Base-by-base conservation (phyloP, 2,329 filamentous ascomycete species). In the Alternaria infectoria region DNA sequence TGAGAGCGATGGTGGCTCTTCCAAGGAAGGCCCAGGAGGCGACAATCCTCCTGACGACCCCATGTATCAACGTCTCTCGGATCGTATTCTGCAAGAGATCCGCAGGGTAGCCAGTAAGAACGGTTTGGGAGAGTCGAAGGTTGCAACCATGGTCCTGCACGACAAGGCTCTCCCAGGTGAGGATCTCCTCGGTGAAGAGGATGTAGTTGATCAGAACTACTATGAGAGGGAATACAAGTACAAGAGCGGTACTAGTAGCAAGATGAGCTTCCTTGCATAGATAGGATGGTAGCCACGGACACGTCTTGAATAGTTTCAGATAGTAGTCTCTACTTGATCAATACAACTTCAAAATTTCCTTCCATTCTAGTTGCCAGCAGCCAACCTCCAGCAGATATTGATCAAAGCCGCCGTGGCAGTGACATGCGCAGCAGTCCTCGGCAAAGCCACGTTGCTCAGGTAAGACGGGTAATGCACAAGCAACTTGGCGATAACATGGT, bases 381-480 rank as follows among this genome's bases (percentile, higher is more conserved):
- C 70, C 47, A 72, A 11, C 45, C 64, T 71, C 70, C 70, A 72
- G 45, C 70, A 71, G 21, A 72, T 66, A 40, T 72, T 71, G 19
- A 72, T 50, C 44, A 72, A 52, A 6, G 70, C 70, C n/a, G 67
- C 68, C 15, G 70, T 72, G 7, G 70, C 70, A 57, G 64, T 67
- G 3, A 72, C 21, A 54, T 72, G 70, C 15, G 70, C 69, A 11
- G 65, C 10, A 2, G 65, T 66, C 46, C 70, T 69, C 6, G 67
- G 65, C 19, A 70, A 3, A 7, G 69, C 62, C 19, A 72, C 21
- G 36, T 72, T 72, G n/a, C 60, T 23, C 44, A 72, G 15, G 54
- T 72, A 72, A 30, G 67, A 54, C 8, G 70, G 70, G 17, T 72
- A 72, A 30, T 71, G 69, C 19, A 72, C 66, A 21, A 70, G 47